phyloP scores from a whole-genome alignment of 805 yeast species.

The Sugiyamaella floridensis region DNA sequence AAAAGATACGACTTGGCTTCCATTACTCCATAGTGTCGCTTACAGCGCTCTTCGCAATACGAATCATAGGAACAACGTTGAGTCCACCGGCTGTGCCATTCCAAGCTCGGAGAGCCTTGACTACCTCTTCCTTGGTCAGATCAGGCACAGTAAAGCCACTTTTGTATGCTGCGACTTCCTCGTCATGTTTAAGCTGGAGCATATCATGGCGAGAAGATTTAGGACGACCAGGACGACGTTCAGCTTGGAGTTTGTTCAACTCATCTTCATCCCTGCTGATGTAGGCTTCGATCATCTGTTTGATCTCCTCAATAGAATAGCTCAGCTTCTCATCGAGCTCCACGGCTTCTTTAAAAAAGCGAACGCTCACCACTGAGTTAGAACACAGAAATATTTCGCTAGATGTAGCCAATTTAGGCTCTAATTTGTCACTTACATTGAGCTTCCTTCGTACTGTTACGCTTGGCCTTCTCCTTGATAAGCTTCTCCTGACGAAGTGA shows the following conservation, averaged over 20 bases:
- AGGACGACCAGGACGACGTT: constrained; percentile 86
- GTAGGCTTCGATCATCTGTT: constrained; percentile 50
- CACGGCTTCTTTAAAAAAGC: constrained; percentile 56
- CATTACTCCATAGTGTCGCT: not conserved
- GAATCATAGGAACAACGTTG: constrained; percentile 49
- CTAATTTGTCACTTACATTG: constrained; percentile 17
- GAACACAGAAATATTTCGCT: not conserved
- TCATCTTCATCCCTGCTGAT: constrained; percentile 71
- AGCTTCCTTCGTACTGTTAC: constrained; percentile 42
- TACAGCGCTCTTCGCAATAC: constrained; percentile 22
- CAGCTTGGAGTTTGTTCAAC: constrained; percentile 48
- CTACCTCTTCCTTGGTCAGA: constrained; percentile 52
- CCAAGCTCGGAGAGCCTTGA: constrained; percentile 61
- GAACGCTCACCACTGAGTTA: constrained; percentile 40
- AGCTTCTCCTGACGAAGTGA: constrained; percentile 74
- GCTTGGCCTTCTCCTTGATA: constrained; percentile 46
- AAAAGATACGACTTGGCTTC: no score
- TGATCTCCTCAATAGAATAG: constrained; percentile 54
- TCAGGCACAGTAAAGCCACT: constrained; percentile 73
- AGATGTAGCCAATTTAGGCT: no score
- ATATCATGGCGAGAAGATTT: constrained; percentile 61
- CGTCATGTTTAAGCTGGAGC: constrained; percentile 53
- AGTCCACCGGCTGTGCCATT: constrained; percentile 76
- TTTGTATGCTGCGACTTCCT: constrained; percentile 54
- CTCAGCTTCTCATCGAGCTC: constrained; percentile 33